These are phyloP conservation scores for Cryptosporidium bovis DNA, from an alignment of 169 alveolate species.

Conservation along the genomic window DNA sequence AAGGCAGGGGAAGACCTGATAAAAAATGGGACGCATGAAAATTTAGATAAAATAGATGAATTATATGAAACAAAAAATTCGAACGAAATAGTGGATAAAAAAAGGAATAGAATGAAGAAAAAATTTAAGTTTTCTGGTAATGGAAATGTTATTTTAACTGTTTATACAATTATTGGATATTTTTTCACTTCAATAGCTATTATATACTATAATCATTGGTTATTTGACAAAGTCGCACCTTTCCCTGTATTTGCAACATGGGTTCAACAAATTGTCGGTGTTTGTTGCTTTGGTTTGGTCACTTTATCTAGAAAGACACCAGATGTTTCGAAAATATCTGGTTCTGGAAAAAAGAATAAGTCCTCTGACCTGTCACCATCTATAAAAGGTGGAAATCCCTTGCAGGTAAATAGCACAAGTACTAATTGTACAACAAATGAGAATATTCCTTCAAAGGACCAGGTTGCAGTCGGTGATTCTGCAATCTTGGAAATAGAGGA, in stretches of 20 bases:
- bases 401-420: conserved; percentile 1
- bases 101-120: background rate
- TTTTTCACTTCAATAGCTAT: conserved; percentile 71
- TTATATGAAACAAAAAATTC: background rate
- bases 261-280: conserved; percentile 72
- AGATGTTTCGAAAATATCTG: conserved; percentile 9
- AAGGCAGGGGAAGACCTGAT: background rate
- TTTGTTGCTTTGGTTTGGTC: conserved; percentile 48
- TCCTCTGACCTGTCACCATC: background rate
- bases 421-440: conserved; percentile 57
- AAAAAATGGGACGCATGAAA: background rate
- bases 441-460: conserved; percentile 16
- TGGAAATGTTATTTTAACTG: conserved; percentile 32
- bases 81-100: background rate
- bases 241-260: conserved; percentile 74
- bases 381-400: background rate
- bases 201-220: conserved; percentile 64
- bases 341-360: background rate
- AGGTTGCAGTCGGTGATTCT: background rate
- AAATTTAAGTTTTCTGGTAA: conserved; percentile 30
- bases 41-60: conserved; percentile 6
- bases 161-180: conserved; percentile 60
- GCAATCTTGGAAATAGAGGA: background rate
- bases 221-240: conserved; percentile 68
- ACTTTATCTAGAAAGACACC: conserved; percentile 53